These are phyloP conservation scores for Globisporangium irregulare DNA, from an alignment of 352 stramenopile genomes.

Conservation along the genomic window DNA sequence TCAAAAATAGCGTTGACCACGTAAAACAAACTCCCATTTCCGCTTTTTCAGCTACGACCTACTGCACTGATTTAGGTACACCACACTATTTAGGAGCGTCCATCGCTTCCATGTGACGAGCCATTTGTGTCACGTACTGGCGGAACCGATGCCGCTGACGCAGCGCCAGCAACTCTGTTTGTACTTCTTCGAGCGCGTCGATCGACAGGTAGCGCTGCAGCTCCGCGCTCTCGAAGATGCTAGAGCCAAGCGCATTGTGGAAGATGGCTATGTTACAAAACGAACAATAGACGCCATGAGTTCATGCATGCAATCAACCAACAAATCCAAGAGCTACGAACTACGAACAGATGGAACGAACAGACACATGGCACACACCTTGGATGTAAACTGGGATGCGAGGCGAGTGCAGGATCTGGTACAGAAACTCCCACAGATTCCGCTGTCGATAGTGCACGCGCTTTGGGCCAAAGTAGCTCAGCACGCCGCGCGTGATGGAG, in stretches of 20 bases:
- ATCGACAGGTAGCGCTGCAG: constrained; percentile 14
- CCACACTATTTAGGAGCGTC: constrained; percentile 9
- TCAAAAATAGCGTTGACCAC: background rate
- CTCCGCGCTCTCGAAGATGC: constrained; percentile 18
- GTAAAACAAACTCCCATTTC: background rate
- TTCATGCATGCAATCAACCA: background rate
- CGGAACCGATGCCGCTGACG: constrained; percentile 62
- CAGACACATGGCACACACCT: constrained; percentile 21
- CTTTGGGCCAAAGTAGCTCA: constrained; percentile 50
- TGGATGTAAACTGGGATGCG: constrained; percentile 41
- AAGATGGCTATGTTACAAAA: constrained; percentile 26
- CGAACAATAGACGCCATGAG: background rate
- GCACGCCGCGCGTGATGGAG: constrained; percentile 40
- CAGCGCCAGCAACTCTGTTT: constrained; percentile 29
- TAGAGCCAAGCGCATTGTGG: constrained; percentile 18
- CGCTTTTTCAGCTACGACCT: background rate
- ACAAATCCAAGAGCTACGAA: background rate
- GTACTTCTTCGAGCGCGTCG: constrained; percentile 28
- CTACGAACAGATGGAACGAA: background rate
- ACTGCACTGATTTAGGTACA: background rate
- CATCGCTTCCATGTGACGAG: constrained; percentile 15
- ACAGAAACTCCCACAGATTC: constrained; percentile 69
- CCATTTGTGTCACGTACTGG: constrained; percentile 38
- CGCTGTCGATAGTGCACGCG: constrained; percentile 45
- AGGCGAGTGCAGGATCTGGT: constrained; percentile 63